phyloP scores from a whole-genome alignment of 163 green algal genomes.

The Coccomyxa subellipsoidea region DNA sequence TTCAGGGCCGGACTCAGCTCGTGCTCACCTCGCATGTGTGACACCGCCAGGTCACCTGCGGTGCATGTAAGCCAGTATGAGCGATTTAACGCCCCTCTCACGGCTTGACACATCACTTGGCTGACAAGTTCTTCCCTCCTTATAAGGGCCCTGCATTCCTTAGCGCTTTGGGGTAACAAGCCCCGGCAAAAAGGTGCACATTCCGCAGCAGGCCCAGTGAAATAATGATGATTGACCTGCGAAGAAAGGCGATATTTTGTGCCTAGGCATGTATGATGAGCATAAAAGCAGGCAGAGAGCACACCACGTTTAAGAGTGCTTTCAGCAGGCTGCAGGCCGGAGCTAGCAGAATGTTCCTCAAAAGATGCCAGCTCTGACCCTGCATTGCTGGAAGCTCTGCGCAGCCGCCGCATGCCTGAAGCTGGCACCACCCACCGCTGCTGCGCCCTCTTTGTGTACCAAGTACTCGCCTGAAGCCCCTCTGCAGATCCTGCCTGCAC shows the following conservation, averaged over 20 bases:
- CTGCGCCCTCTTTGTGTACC: background rate
- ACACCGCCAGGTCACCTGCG: background rate
- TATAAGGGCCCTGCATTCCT: too few species aligned
- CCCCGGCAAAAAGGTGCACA: too few species aligned
- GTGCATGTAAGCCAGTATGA: background rate
- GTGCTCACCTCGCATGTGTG: background rate
- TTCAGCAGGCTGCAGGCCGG: background rate
- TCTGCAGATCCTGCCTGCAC: background rate
- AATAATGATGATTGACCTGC: too few species aligned
- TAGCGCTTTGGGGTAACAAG: too few species aligned
- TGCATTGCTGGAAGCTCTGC: background rate
- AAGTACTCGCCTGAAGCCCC: background rate
- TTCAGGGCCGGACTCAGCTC: background rate
- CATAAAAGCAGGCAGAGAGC: too few species aligned
- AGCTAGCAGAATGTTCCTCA: background rate
- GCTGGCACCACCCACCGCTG: background rate
- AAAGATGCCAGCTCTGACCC: background rate
- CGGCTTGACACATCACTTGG: background rate
- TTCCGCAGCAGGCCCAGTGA: too few species aligned
- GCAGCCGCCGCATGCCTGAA: background rate
- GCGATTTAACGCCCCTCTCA: background rate
- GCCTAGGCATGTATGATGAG: too few species aligned
- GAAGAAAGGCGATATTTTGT: too few species aligned
- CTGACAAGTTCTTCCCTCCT: background rate
- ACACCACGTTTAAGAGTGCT: background rate